Evolutionary conservation across 345 rosid species (phyloP).

Genomic region (Salix viminalis): DNA sequence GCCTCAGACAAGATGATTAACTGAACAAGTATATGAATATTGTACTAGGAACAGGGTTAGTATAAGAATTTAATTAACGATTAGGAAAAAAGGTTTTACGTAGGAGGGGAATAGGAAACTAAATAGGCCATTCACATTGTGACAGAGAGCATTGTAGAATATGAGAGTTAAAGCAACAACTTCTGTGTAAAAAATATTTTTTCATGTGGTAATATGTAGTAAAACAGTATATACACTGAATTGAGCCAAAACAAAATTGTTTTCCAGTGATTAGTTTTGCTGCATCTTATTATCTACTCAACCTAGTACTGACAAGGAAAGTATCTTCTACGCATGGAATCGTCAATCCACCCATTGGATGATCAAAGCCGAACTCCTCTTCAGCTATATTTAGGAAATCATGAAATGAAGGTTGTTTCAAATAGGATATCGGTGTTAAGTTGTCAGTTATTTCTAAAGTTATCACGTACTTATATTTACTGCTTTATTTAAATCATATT

Average conservation of each 20-base stretch:
- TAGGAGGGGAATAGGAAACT: not conserved
- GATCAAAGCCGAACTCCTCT: constrained; percentile 14
- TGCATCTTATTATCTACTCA: not conserved
- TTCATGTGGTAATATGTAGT: too few species aligned
- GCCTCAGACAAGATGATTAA: too few species aligned
- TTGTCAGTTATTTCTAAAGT: too few species aligned
- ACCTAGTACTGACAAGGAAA: not conserved
- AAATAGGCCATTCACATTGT: not conserved
- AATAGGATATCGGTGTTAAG: too few species aligned
- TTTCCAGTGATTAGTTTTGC: too few species aligned
- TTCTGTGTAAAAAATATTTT: too few species aligned
- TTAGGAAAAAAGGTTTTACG: not conserved
- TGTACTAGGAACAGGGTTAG: not conserved
- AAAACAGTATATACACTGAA: too few species aligned
- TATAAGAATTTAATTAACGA: too few species aligned
- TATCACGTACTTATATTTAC: too few species aligned
- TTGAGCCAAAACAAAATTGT: too few species aligned
- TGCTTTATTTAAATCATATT: too few species aligned
- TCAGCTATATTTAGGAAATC: constrained; percentile 12
- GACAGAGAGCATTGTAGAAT: not conserved
- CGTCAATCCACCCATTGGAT: constrained; percentile 10
- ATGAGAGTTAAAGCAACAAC: too few species aligned
- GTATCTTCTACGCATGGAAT: constrained; percentile 8
- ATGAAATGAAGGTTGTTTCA: constrained; percentile 32
- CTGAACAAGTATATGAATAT: not conserved